Base-by-base conservation (phyloP, 768 basidiomycete species). In the Suillus paluster region DNA sequence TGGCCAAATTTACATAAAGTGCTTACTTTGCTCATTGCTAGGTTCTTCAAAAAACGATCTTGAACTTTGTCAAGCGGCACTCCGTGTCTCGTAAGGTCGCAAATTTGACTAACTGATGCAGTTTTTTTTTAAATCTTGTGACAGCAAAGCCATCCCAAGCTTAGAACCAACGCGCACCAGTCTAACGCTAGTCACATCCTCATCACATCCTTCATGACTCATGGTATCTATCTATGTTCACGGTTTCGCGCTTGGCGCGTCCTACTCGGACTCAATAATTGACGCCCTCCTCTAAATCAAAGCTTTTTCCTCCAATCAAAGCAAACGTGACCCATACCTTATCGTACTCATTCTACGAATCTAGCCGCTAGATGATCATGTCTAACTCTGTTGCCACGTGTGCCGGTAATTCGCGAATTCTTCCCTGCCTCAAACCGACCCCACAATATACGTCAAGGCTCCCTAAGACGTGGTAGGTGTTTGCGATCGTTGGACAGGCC, bases 81-180 rank as follows among this genome's bases (percentile, higher is more conserved):
- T n/a, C 49, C 49, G 49, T n/a, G 49, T 50, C 49, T 50, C 49
- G 49, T 50, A 50, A 30, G 5, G 49, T 27, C 19, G 11, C 30
- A 19, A 30, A 30, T 9, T 49, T 27, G 19, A 30, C 17, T 27
- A 49, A 30, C 48, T 38, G 12, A 12, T 14, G 38, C 3, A 38
- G n/a, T n/a, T n/a, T n/a, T n/a, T n/a, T n/a, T n/a, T 19, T 50
- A n/a, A 50, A 19, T n/a, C 30, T 6, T 19, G 27, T 27, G 19
- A 25, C 27, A 27, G 23, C 46, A 8, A 25, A 17, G 23, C 25
- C 9, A 27, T 9, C 2, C 25, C 6, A 46, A 23, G 30, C n/a
- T 30, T 6, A 46, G 14, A 14, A 15, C 12, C 45, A 25, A 48
- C 25, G 15, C 23, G 10, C 10, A 49, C 10, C 27, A 27, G 17